Conservation (phyloP, 2,329 filamentous ascomycete genomes). For the Penicillium sp. region DNA sequence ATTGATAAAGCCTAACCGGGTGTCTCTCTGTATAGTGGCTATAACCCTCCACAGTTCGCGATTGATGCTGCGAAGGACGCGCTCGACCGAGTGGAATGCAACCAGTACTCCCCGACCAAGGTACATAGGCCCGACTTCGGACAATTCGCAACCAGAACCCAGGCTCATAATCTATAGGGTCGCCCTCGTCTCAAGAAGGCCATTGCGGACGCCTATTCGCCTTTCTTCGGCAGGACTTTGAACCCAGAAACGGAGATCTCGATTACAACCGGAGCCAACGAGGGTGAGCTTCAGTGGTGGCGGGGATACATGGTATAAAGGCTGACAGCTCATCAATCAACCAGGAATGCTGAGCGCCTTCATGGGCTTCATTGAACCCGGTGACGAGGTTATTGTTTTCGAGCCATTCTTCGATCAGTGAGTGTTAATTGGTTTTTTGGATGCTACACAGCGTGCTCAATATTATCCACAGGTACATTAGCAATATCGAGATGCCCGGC, state of each 20-base stretch:
- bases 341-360: constrained; percentile 90
- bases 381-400: constrained; percentile 96
- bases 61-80: constrained; percentile 88
- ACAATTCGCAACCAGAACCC: not conserved
- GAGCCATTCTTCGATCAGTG: constrained; percentile 98
- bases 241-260: constrained; percentile 91
- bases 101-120: constrained; percentile 97
- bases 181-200: constrained; percentile 89
- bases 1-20: not conserved
- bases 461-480: constrained; percentile 72
- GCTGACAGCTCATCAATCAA: not conserved
- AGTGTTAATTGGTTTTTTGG: constrained; percentile 25
- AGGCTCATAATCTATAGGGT: constrained; percentile 51
- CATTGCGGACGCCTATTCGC: constrained; percentile 87
- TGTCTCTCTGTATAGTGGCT: constrained; percentile 55
- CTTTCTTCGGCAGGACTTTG: constrained; percentile 77
- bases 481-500: constrained; percentile 97
- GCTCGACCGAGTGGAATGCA: constrained; percentile 89
- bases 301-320: not conserved
- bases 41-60: constrained; percentile 91
- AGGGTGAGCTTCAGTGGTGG: constrained; percentile 35
- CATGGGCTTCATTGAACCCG: constrained; percentile 93
- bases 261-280: constrained; percentile 72
- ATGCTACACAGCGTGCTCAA: not conserved
- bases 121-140: constrained; percentile 31